Conservation (phyloP, 306 rosid genomes). For the Trifolium subterraneum region DNA sequence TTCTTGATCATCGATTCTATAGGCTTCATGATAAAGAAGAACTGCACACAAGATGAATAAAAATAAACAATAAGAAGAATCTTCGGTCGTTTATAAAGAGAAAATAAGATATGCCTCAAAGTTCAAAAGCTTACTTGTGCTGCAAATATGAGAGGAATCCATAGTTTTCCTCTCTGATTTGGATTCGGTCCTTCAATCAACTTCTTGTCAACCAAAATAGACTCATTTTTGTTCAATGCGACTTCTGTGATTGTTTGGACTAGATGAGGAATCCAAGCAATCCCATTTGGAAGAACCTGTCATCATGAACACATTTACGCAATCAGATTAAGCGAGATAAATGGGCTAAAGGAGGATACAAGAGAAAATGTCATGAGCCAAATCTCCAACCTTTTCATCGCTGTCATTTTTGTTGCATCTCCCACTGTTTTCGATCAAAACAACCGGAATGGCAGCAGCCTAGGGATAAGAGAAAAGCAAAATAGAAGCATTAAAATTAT, state of each 20-base stretch:
- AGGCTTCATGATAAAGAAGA: slow-evolving; percentile 68
- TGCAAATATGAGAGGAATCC: slow-evolving; percentile 75
- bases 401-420: slow-evolving; percentile 84
- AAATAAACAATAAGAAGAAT: neutral
- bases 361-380: slow-evolving; percentile 22
- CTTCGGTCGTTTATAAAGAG: slow-evolving; percentile 13
- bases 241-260: slow-evolving; percentile 78
- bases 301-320: slow-evolving; percentile 35
- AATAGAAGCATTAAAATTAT: slow-evolving; percentile 24
- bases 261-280: slow-evolving; percentile 82
- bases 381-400: slow-evolving; percentile 81
- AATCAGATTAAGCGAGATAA: slow-evolving; percentile 27
- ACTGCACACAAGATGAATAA: slow-evolving; percentile 45
- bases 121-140: slow-evolving; percentile 63
- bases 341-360: slow-evolving; percentile 19
- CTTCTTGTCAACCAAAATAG: slow-evolving; percentile 75
- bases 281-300: slow-evolving; percentile 91
- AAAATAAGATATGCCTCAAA: slow-evolving; percentile 13
- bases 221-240: slow-evolving; percentile 63
- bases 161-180: slow-evolving; percentile 71
- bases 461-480: slow-evolving; percentile 35
- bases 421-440: slow-evolving; percentile 94
- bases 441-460: slow-evolving; percentile 75
- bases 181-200: slow-evolving; percentile 97
- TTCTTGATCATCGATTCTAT: slow-evolving; percentile 64